Percentiles rank a stretch among this genome's conserved stretches.
phyloP scores from a whole-genome alignment of 2,329 filamentous ascomycete genomes.

The Botryotinia convoluta region DNA sequence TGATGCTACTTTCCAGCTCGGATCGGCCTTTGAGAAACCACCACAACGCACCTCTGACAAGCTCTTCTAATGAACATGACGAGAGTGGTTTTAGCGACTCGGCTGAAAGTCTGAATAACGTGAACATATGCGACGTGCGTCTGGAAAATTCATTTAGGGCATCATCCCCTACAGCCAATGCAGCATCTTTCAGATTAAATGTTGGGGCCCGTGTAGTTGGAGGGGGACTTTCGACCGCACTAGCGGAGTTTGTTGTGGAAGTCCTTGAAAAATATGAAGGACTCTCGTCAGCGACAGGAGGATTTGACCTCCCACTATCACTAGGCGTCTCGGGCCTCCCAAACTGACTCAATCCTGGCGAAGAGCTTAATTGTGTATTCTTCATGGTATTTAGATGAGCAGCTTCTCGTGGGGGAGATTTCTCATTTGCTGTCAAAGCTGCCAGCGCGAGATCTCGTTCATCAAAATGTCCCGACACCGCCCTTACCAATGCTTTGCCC shows the following conservation, averaged over 20 bases:
- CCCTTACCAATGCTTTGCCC: conserved; percentile 53
- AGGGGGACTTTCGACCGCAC: conserved; percentile 19
- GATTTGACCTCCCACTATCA: conserved; percentile 15
- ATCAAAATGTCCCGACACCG: conserved; percentile 22
- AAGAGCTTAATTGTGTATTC: conserved; percentile 26
- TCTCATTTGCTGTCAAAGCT: conserved; percentile 19
- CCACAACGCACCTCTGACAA: conserved; percentile 75
- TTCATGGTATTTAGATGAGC: conserved; percentile 33
- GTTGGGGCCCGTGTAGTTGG: conserved; percentile 24
- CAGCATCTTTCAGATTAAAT: conserved; percentile 31
- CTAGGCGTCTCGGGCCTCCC: conserved; percentile 22
- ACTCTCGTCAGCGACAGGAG: conserved; percentile 8
- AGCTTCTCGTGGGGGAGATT: conserved; percentile 26
- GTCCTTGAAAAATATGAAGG: not conserved
- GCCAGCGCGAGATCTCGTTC: conserved; percentile 9
- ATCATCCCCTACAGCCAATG: conserved; percentile 47
- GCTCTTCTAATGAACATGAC: conserved; percentile 61
- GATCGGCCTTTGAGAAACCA: conserved; percentile 85
- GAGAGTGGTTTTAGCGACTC: conserved; percentile 68
- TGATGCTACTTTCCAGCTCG: conserved; percentile 69
- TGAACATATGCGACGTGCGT: conserved; percentile 70
- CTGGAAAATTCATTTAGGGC: conserved; percentile 67
- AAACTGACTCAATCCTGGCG: conserved; percentile 20
- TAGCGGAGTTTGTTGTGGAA: not conserved
- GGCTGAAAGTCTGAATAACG: conserved; percentile 74